phyloP scores from a whole-genome alignment of 352 stramenopile genomes.

The Globisporangium solare region DNA sequence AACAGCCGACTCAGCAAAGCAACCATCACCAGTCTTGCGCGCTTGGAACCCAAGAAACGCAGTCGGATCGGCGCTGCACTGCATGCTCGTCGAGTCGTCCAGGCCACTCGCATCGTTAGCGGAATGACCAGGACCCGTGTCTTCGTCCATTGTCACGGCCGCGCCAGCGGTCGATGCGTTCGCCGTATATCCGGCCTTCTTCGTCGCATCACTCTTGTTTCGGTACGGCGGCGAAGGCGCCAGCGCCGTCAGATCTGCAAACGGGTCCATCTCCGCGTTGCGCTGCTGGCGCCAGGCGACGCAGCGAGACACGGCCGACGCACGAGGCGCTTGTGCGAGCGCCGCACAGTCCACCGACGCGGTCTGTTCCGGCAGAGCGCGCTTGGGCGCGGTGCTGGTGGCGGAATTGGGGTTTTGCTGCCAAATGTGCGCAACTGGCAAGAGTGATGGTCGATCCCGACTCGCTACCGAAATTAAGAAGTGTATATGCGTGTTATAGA shows the following conservation, averaged over 20 bases:
- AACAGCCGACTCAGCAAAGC: background rate
- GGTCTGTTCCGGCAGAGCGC: background rate
- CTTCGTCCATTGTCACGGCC: background rate
- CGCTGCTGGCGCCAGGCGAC: no score
- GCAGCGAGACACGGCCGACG: no score
- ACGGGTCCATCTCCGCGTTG: constrained; percentile 7
- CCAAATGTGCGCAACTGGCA: background rate
- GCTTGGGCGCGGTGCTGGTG: no score
- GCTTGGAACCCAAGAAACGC: constrained; percentile 46
- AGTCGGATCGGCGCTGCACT: constrained; percentile 61
- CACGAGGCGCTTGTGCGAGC: no score
- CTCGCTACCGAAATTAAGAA: background rate
- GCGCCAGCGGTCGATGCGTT: background rate
- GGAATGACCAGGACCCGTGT: no score
- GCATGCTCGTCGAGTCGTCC: constrained; percentile 15
- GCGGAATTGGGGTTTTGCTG: background rate
- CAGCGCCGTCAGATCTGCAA: constrained; percentile 13
- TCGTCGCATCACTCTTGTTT: background rate
- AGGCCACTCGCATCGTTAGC: background rate
- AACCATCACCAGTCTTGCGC: background rate
- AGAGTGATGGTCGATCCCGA: constrained; percentile 6
- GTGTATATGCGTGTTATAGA: background rate
- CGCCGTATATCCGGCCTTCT: background rate
- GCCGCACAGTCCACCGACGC: no score
- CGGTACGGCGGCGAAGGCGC: background rate